Evolutionary conservation across 2,329 filamentous ascomycete genomes (phyloP), one percentile per base, ranked within the genome.

Genomic region (Cadophora sp.): DNA sequence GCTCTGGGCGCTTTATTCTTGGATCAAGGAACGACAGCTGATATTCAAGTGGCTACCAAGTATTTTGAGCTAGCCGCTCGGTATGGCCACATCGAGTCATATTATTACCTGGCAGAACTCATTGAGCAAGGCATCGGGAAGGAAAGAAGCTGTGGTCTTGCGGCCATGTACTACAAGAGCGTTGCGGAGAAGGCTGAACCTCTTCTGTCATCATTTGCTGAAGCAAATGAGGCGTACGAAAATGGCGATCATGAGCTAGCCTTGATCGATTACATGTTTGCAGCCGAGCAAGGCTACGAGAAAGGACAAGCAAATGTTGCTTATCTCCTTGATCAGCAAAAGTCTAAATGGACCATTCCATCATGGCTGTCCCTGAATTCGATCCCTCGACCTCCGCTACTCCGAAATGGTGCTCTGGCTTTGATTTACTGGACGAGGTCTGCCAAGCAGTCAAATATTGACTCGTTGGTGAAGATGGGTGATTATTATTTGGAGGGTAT

Each of bases 401-500:
- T 90, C 26, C 82, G 83, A 61, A 88, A 91, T 76, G 83, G 88
- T 0, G 82, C 84, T 2, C 80, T 79, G 40, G 78, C 77, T 59
- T 85, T 99, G 61, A 90, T 97, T 43, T 96, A 97, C 81, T 99
- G 94, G 93, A 97, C 95, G 0, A 89, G 96, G 43, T 97, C 95
- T 11, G 94, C 96, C 1, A 92, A 93, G 73, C 97, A 99, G 78
- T 87, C 90, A 58, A 99, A 99, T 73, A 91, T 97, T 56, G 96
- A 99, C 80, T 92, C 94, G 0, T 85, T 97, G 71, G 92, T 99
- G 72, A 99, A 99, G 81, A 97, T 98, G 92, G 96, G 96, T 48
- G 97, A 99, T 80, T 98, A 98, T 80, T 98, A 99, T 79, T 89
- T 97, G 37, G 81, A 88, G 66, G 96, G 96, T 7, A 87, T 94